Evolutionary conservation across 768 basidiomycete genomes (phyloP), one percentile per base, ranked within the genome.

Genomic region (Nevesoporus exiguus): DNA sequence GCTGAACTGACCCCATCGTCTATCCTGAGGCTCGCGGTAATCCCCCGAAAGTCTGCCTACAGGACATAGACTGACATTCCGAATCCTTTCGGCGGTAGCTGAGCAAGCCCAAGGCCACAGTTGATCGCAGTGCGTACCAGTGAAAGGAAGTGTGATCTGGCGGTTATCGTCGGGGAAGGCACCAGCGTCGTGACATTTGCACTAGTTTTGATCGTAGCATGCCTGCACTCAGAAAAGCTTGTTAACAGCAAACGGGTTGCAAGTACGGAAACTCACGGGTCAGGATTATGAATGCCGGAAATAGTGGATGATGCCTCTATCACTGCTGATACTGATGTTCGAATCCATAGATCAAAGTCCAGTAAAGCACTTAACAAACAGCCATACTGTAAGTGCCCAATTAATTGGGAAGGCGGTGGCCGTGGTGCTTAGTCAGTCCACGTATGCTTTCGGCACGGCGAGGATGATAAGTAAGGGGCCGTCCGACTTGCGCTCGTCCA

Each of bases 381-480:
- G n/a, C n/a, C n/a, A n/a, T n/a, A n/a, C n/a, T n/a, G n/a, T n/a
- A n/a, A n/a, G n/a, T n/a, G n/a, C n/a, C n/a, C n/a, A n/a, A n/a
- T n/a, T n/a, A n/a, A n/a, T n/a, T n/a, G n/a, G n/a, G n/a, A n/a
- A 17, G 34, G 13, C 34, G 34, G 44, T 10, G 17, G 33, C 41
- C 41, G 25, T 10, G 4, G 2, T 22, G 52, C 57, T 66, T 56
- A 66, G 56, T 67, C 64, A 65, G 55, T 39, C 30, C 0, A 63
- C 58, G 61, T 42, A 47, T 42, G 6, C 45, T 33, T 49, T 47
- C 60, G 60, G 64, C 63, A 55, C 19, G 17, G 0, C 7, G 10
- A 14, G 14, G 15, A 24, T 40, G 13, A 43, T 25, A 41, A 41
- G 40, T 10, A 17, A n/a, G n/a, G n/a, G n/a, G n/a, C n/a, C n/a